phyloP scores from a whole-genome alignment of 495 filamentous ascomycete species.

The Xylaria grammica region DNA sequence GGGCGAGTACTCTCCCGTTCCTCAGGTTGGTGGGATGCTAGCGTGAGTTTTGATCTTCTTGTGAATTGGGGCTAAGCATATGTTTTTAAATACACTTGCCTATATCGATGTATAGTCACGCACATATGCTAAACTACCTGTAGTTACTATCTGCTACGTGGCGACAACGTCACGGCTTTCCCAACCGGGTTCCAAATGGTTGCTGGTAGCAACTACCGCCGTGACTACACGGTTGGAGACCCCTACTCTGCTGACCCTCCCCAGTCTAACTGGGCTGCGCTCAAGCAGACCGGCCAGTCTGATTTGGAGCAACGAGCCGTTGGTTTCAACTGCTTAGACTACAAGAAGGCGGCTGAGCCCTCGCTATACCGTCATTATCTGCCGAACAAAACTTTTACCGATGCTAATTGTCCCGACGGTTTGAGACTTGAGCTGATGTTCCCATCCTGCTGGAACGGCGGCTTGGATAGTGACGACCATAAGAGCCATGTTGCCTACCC shows the following conservation, averaged over 20 bases:
- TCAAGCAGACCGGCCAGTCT: conserved; percentile 63
- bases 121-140: conserved; percentile 26
- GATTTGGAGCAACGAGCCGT: conserved; percentile 79
- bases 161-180: conserved; percentile 71
- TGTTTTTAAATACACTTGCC: not conserved
- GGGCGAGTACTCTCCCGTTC: conserved; percentile 49
- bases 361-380: conserved; percentile 80
- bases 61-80: not conserved
- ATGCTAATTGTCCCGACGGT: conserved; percentile 76
- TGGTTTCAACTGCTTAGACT: conserved; percentile 93
- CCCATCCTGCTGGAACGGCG: conserved; percentile 90
- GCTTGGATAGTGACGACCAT: conserved; percentile 65
- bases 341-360: conserved; percentile 63
- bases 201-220: conserved; percentile 70
- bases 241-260: conserved; percentile 66
- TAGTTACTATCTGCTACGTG: conserved; percentile 77
- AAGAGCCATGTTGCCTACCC: conserved; percentile 80
- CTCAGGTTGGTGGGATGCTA: conserved; percentile 66
- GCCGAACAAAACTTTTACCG: conserved; percentile 78
- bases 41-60: conserved; percentile 47
- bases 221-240: conserved; percentile 71
- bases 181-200: conserved; percentile 84
- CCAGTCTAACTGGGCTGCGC: conserved; percentile 68
- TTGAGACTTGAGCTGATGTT: conserved; percentile 86
- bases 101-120: too few species aligned